Evolutionary conservation across 306 rosid species (phyloP).

Genomic region (Castanea sativa): DNA sequence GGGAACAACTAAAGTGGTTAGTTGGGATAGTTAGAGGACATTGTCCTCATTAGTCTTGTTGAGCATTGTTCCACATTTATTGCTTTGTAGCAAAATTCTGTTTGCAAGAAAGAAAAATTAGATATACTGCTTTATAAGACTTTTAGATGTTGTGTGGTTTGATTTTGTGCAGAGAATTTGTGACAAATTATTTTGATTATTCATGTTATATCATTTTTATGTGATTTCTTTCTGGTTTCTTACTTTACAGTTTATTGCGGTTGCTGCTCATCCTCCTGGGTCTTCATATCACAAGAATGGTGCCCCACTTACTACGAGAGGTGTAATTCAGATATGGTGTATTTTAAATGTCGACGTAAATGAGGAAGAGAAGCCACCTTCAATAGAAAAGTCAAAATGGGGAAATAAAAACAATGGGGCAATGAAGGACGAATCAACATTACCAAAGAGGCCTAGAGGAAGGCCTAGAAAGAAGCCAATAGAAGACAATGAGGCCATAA

Average conservation of each 20-base stretch:
- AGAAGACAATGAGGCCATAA: not conserved
- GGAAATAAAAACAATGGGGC: conserved; percentile 20
- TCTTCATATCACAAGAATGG: conserved; percentile 93
- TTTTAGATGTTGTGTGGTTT: not conserved
- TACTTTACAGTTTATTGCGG: conserved; percentile 71
- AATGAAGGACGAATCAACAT: conserved; percentile 28
- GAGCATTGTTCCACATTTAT: too few relatives aligned
- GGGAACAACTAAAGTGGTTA: too few relatives aligned
- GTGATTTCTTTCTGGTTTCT: conserved; percentile 6
- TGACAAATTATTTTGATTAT: not conserved
- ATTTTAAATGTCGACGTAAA: conserved; percentile 47
- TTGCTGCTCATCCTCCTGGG: conserved; percentile 89
- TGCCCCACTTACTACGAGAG: conserved; percentile 74
- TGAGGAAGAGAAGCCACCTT: conserved; percentile 26
- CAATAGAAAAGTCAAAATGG: conserved; percentile 23
- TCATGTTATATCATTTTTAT: not conserved
- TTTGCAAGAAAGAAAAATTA: not conserved
- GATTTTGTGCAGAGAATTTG: not conserved
- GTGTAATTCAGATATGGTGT: conserved; percentile 92
- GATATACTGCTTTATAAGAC: not conserved
- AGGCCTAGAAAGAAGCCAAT: conserved; percentile 33
- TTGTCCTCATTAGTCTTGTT: too few relatives aligned
- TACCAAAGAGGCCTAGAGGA: conserved; percentile 54
- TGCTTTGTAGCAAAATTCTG: not conserved
- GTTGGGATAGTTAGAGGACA: too few relatives aligned